A percentile compares a stretch with the other conserved stretches of the same genome.
Conservation (phyloP, 257 asterid species). For the Cynanchum wilfordii region DNA sequence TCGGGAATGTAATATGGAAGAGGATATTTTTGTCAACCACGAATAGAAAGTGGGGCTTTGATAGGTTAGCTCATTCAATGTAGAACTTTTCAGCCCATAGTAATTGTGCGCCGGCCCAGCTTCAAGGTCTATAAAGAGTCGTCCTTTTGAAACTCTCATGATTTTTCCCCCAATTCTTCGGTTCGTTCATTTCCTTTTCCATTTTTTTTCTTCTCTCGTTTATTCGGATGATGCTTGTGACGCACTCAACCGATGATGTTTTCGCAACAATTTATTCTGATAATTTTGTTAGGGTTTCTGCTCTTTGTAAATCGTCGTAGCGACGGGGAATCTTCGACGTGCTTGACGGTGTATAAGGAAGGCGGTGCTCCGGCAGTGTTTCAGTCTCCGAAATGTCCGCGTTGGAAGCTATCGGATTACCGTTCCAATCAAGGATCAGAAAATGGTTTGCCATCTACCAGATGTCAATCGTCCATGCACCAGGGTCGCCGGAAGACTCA, state of each 20-base stretch:
- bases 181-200: neutral
- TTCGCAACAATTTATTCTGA: neutral
- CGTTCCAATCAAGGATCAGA: constrained; percentile 23
- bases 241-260: neutral
- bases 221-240: neutral
- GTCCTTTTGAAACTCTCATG: neutral
- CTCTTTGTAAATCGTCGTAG: constrained; percentile 22
- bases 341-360: constrained; percentile 77
- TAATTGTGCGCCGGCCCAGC: neutral
- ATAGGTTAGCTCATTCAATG: neutral
- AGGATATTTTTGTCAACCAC: neutral
- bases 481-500: constrained; percentile 83
- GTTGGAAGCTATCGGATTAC: constrained; percentile 66
- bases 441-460: constrained; percentile 26
- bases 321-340: constrained; percentile 70
- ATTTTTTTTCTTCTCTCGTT: neutral
- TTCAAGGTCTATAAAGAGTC: neutral
- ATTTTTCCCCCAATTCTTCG: neutral
- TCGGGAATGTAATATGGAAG: no score
- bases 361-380: constrained; percentile 98
- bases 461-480: constrained; percentile 70
- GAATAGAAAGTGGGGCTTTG: neutral
- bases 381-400: constrained; percentile 93
- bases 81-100: neutral
- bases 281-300: constrained; percentile 26